phyloP scores from a whole-genome alignment of 768 basidiomycete genomes.

The Peribolospora baueri region DNA sequence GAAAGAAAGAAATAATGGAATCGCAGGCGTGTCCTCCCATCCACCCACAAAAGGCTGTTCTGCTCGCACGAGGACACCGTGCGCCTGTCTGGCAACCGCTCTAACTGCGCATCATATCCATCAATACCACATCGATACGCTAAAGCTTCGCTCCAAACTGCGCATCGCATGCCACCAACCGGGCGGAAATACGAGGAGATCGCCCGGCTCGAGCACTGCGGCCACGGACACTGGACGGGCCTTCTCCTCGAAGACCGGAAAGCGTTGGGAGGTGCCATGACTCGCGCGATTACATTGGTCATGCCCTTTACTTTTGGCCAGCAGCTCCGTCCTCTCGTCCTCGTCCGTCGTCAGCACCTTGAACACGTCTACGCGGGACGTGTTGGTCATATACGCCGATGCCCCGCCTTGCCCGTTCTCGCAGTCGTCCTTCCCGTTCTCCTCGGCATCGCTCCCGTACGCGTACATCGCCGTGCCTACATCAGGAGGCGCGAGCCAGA shows the following conservation, averaged over 20 bases:
- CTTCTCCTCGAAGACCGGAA: constrained; percentile 31
- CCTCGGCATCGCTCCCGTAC: constrained; percentile 8
- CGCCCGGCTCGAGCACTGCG: constrained; percentile 50
- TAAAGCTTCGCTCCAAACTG: constrained; percentile 11
- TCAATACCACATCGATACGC: constrained; percentile 14
- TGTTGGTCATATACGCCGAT: constrained; percentile 44
- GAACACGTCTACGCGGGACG: constrained; percentile 63
- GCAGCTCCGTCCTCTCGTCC: too few species aligned
- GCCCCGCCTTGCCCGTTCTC: neutral
- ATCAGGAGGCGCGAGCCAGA: constrained; percentile 69
- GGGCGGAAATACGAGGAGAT: constrained; percentile 67
- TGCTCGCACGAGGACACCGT: too few species aligned
- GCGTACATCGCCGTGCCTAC: constrained; percentile 30
- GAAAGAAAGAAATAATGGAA: too few species aligned
- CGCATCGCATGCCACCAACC: constrained; percentile 62
- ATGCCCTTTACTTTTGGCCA: too few species aligned
- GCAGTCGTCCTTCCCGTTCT: neutral
- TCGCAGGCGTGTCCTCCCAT: too few species aligned
- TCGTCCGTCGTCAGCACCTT: constrained; percentile 3
- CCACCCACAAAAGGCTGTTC: too few species aligned
- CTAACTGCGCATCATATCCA: neutral
- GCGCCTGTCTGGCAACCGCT: too few species aligned
- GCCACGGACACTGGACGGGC: constrained; percentile 38
- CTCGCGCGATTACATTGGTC: too few species aligned
- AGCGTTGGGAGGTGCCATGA: constrained; percentile 8